Evolutionary conservation across 495 filamentous ascomycete species (phyloP), one percentile per base, ranked within the genome.

Genomic region (Penicillium lagena): DNA sequence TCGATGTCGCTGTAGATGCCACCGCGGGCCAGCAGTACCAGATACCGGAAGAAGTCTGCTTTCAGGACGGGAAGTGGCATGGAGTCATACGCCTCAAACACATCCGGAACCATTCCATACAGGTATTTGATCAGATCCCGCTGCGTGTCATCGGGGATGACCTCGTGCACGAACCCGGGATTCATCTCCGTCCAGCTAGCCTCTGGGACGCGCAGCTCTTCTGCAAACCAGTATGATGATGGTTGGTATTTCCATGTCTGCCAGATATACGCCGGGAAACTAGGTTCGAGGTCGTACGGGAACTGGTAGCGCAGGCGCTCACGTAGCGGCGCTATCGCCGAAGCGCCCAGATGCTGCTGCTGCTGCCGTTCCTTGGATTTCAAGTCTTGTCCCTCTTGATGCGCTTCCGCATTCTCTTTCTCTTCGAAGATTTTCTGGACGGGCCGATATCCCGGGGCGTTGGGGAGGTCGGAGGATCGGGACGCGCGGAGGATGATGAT

Each of bases 1-100:
- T 98, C 93, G 55, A 98, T 98, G 64, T 98, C 93, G 12, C 86
- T 87, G 71, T 98, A 98, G 49, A 98, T 87, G 33, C 93, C 93
- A 33, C 93, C 93, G 40, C 93, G 81, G 12, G 93, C 93, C 32
- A 96, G 83, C 30, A 98, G 74, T 53, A 98, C 90, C 39, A 98
- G 70, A 59, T 98, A 98, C 42, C 93, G 85, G 76, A 98, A 98
- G 73, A 97, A 95, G 62, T 98, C 93, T 42, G 93, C 93, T 62
- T 97, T 97, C 51, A 98, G 71, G 0, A 98, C 87, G 3, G 89
- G 81, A 31, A 94, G 66, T 3, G 91, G 94, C 11, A 98, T 67
- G 3, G 90, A 73, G 15, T 83, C 68, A 67, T 95, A 98, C 10
- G 93, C 91, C 56, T 96, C 90, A n/a, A 94, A 66, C 1, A 97